phyloP scores from a whole-genome alignment of 192 early-diverging fungal genomes.

The Nowakowskiella sp. region DNA sequence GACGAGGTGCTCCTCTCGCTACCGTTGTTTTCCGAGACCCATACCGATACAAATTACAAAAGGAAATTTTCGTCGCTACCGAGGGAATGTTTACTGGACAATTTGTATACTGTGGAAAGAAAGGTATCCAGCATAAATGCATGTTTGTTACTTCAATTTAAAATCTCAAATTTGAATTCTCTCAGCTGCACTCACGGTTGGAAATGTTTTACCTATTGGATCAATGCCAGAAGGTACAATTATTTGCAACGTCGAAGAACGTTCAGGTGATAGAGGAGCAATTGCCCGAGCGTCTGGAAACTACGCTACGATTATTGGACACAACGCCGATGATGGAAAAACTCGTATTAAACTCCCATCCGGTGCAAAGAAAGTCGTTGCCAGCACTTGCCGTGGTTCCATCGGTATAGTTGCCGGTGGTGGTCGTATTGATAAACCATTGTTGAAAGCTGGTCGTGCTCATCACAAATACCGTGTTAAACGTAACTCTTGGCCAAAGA shows the following conservation, averaged over 20 bases:
- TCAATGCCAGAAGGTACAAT: constrained; percentile 98
- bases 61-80: constrained; percentile 92
- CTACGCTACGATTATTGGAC: constrained; percentile 98
- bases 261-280: constrained; percentile 90
- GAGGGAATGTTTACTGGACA: constrained; percentile 99
- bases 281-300: constrained; percentile 95
- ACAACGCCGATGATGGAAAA: constrained; percentile 88
- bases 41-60: constrained; percentile 72
- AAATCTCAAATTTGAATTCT: neutral
- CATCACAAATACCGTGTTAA: constrained; percentile 98
- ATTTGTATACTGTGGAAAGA: constrained; percentile 98
- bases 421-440: constrained; percentile 98
- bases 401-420: constrained; percentile 98
- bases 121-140: constrained; percentile 36
- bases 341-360: constrained; percentile 98
- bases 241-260: constrained; percentile 80
- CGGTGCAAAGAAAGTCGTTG: constrained; percentile 95
- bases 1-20: constrained; percentile 94
- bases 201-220: constrained; percentile 89
- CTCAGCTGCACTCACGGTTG: constrained; percentile 66
- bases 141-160: constrained; percentile 3
- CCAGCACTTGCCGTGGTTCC: constrained; percentile 85
- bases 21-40: constrained; percentile 63
- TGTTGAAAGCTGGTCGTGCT: constrained; percentile 99
- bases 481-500: constrained; percentile 99